Percentiles rank a stretch among this genome's conserved stretches.
phyloP scores from a whole-genome alignment of 139 green algal genomes.

The Desmodesmus armatus region DNA sequence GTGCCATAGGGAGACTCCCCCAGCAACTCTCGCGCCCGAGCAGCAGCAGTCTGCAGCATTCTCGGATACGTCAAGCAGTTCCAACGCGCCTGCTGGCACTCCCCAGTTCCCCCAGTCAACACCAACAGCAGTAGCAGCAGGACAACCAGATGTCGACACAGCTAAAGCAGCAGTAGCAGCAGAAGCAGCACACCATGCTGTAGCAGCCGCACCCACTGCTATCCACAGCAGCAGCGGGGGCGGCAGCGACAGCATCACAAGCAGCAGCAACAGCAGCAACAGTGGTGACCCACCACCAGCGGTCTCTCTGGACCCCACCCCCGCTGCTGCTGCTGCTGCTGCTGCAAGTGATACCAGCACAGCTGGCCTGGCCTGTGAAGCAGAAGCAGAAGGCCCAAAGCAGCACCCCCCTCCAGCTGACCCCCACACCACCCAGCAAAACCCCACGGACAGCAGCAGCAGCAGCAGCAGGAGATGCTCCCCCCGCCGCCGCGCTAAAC shows the following conservation, averaged over 20 bases:
- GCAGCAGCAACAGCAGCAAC: constrained; percentile 5
- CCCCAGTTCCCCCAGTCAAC: too few relatives aligned
- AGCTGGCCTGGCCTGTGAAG: not conserved
- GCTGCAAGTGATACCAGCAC: not conserved
- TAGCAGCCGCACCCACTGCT: not conserved
- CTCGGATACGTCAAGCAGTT: too few relatives aligned
- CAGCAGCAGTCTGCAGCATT: too few relatives aligned
- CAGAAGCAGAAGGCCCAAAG: not conserved
- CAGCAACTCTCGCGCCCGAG: too few relatives aligned
- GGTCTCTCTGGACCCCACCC: not conserved
- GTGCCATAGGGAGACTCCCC: not conserved
- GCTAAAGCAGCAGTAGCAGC: constrained; percentile 25
- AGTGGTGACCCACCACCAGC: not conserved
- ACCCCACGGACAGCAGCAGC: not conserved
- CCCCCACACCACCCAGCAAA: not conserved
- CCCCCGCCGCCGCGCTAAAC: not conserved
- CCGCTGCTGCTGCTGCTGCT: not conserved
- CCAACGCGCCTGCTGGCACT: too few relatives aligned
- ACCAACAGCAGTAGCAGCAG: too few relatives aligned
- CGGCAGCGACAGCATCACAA: not conserved
- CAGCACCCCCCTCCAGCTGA: not conserved
- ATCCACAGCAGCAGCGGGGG: not conserved
- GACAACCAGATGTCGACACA: too few relatives aligned
- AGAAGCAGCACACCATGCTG: not conserved
- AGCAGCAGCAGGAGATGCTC: not conserved